phyloP scores from a whole-genome alignment of 2,329 filamentous ascomycete species.

The Xylariaceae sp. region DNA sequence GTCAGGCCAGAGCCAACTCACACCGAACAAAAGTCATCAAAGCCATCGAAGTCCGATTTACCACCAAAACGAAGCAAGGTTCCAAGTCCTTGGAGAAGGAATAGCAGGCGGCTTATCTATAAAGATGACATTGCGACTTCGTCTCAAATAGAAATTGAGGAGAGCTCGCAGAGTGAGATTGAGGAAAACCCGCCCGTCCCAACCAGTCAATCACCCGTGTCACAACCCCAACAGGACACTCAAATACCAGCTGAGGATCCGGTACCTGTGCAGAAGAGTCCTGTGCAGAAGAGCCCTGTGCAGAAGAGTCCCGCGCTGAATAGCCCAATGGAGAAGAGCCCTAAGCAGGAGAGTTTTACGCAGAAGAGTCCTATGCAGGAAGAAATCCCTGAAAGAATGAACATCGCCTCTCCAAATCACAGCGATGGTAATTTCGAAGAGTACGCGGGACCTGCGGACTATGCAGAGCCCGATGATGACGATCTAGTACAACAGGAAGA shows the following conservation, averaged over 20 bases:
- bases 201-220: conserved; percentile 11
- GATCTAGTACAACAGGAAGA: conserved; percentile 1
- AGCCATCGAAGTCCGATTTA: conserved; percentile 14
- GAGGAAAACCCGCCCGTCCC: conserved; percentile 19
- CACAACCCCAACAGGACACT: conserved; percentile 21
- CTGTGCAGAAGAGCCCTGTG: conserved; percentile 1
- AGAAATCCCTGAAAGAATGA: not conserved
- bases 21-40: conserved; percentile 10
- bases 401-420: not conserved
- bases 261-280: not conserved
- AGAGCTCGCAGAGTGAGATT: conserved; percentile 25
- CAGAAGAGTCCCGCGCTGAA: too few species aligned
- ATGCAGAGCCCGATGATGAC: conserved; percentile 9
- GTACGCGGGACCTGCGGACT: conserved; percentile 4
- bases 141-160: conserved; percentile 34
- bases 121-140: conserved; percentile 33
- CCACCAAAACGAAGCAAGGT: conserved; percentile 32
- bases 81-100: conserved; percentile 42
- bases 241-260: not conserved
- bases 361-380: not conserved
- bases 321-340: too few species aligned
- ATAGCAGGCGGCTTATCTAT: conserved; percentile 31
- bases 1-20: conserved; percentile 23
- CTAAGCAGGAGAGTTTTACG: too few species aligned
- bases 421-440: conserved; percentile 12